Conservation (phyloP, 352 stramenopile species). For the Globisporangium lucens region DNA sequence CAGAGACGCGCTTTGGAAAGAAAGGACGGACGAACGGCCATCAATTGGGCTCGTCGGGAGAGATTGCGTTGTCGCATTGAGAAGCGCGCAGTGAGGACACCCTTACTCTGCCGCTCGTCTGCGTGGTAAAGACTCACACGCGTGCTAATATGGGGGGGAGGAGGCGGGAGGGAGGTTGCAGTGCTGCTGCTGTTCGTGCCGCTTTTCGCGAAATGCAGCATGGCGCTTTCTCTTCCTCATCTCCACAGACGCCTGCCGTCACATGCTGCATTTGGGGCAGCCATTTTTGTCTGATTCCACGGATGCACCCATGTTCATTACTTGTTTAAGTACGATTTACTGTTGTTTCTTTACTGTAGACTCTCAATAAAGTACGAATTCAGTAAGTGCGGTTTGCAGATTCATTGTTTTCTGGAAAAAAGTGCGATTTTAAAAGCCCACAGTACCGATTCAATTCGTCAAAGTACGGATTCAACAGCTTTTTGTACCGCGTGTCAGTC, state of each 20-base stretch:
- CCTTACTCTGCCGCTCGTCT: background rate
- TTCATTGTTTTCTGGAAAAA: background rate
- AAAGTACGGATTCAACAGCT: too few relatives aligned
- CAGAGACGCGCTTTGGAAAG: background rate
- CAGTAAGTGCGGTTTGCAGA: background rate
- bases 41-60: background rate
- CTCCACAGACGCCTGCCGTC: background rate
- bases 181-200: background rate
- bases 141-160: too few relatives aligned
- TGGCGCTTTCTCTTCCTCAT: background rate
- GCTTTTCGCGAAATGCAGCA: background rate
- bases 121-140: background rate
- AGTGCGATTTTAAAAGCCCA: too few relatives aligned
- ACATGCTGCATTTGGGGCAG: background rate
- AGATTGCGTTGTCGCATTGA: background rate
- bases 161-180: background rate
- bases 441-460: too few relatives aligned
- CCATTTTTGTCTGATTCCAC: background rate
- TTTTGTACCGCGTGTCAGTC: background rate
- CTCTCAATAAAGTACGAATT: background rate
- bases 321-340: background rate
- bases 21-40: background rate
- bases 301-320: background rate
- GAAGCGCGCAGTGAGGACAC: background rate
- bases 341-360: background rate